Percentiles rank a stretch among this genome's conserved stretches.
phyloP scores from a whole-genome alignment of 2,329 filamentous ascomycete species.

The Xylariaceae sp. region DNA sequence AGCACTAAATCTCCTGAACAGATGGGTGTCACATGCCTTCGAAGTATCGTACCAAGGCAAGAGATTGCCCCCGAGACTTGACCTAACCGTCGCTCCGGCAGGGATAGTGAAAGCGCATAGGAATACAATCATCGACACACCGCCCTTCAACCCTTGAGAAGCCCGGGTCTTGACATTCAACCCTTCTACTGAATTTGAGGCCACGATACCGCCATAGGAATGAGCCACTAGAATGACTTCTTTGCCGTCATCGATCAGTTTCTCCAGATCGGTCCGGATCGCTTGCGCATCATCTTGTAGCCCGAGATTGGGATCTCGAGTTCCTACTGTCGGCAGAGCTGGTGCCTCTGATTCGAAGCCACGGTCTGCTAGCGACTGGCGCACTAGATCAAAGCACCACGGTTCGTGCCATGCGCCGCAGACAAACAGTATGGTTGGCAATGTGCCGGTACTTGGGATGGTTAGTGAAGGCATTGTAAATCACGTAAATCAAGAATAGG shows the following conservation, averaged over 20 bases:
- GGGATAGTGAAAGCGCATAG: slow-evolving; percentile 10
- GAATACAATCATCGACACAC: slow-evolving; percentile 12
- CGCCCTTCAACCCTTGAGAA: slow-evolving; percentile 9
- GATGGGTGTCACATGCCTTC: background rate
- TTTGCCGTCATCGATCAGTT: background rate
- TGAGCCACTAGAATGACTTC: background rate
- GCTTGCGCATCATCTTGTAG: background rate
- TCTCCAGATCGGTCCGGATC: background rate
- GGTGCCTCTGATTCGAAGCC: background rate
- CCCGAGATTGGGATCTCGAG: background rate
- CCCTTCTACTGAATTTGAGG: background rate
- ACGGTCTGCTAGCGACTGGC: background rate
- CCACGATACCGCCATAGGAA: background rate
- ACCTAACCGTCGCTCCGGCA: background rate
- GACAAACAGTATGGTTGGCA: background rate
- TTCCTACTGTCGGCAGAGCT: background rate
- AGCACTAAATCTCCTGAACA: no score
- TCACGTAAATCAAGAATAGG: no score
- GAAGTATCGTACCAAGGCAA: background rate
- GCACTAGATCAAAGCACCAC: background rate
- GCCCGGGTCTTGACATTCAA: slow-evolving; percentile 4
- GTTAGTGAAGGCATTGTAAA: no score
- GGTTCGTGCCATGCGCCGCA: background rate
- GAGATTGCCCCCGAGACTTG: background rate
- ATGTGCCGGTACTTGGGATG: no score